Evolutionary conservation across 1,139 yeast genomes (phyloP), one percentile per base, ranked within the genome.

Genomic region (Zygoascus meyerae): DNA sequence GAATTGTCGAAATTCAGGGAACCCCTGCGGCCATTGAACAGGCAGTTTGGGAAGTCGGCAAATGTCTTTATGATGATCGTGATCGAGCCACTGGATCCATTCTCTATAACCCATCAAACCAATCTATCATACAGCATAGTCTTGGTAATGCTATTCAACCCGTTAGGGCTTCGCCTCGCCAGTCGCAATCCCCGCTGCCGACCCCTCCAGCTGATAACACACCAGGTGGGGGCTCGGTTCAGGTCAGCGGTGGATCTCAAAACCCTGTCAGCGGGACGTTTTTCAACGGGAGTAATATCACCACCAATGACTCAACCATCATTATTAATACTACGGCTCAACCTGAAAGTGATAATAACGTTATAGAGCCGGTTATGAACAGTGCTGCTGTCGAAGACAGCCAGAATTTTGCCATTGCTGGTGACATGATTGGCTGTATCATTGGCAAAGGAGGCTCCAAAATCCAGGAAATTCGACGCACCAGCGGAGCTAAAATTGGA

Each of bases 1-100:
- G 97, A 60, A 73, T 87, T 49, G 90, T 89, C 42, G 97, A 90
- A 65, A 73, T 89, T 52, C 96, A 87, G 67, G 97, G 96, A 46
- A 70, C 79, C 3, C 83, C 86, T 1, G 79, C 75, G 44, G 73
- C 81, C 47, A 75, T 89, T 55, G 74, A 74, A 50, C 72, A 71
- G 37, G 77, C 89, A 1, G 67, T 82, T 40, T 70, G 78, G 63
- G 73, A 81, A 44, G 77, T 86, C 49, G 78, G 89, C 15, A 76
- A 85, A 61, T 86, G 92, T 61, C 70, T 89, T 39, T 72, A 85
- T 51, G 89, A 82, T 59, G 94, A 85, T 59, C 78, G 82, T 67
- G 69, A 67, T 44, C 58, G 68, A 29, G 80, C 82, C 34, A 78
- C 80, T 5, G 82, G 83, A 29, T 80, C 87, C 5, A 73, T 76